phyloP scores from a whole-genome alignment of 495 filamentous ascomycete genomes.

The Aspergillus ostianus region DNA sequence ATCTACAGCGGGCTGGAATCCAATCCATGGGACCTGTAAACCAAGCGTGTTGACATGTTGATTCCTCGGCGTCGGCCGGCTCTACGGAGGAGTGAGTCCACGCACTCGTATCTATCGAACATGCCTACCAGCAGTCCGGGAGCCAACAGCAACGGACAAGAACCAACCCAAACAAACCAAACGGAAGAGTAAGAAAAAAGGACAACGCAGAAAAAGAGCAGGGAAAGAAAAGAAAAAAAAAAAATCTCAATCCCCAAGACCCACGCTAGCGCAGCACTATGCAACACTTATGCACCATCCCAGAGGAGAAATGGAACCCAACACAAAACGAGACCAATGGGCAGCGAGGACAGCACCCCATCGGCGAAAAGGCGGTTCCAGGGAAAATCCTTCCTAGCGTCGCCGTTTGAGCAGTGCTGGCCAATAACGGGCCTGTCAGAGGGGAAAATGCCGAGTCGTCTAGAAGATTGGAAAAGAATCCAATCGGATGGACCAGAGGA shows the following conservation, averaged over 20 bases:
- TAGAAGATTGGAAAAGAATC: conserved; percentile 18
- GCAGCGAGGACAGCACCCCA: conserved; percentile 14
- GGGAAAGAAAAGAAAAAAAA: conserved; percentile 9
- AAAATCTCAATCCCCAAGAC: conserved; percentile 9
- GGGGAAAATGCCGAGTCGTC: conserved; percentile 21
- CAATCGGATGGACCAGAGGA: conserved; percentile 20
- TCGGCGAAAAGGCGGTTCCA: conserved; percentile 27
- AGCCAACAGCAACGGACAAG: not conserved
- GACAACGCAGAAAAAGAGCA: conserved; percentile 7
- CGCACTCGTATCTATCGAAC: not conserved
- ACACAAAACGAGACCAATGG: conserved; percentile 14
- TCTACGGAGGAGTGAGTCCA: not conserved
- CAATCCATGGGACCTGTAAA: conserved; percentile 12
- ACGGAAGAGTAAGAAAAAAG: not conserved
- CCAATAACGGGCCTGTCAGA: conserved; percentile 14
- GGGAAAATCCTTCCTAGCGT: conserved; percentile 39
- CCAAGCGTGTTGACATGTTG: not conserved
- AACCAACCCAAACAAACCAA: not conserved
- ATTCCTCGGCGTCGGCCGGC: not conserved
- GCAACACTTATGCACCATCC: conserved; percentile 12
- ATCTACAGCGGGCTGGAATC: conserved; percentile 12
- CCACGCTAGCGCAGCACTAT: conserved; percentile 4
- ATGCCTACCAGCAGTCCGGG: not conserved
- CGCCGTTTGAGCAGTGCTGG: conserved; percentile 29
- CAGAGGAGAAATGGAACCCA: conserved; percentile 10